These are phyloP conservation scores for Brachypodium distachyon DNA, from an alignment of 202 grass and related monocot genomes.

Conservation along the genomic window DNA sequence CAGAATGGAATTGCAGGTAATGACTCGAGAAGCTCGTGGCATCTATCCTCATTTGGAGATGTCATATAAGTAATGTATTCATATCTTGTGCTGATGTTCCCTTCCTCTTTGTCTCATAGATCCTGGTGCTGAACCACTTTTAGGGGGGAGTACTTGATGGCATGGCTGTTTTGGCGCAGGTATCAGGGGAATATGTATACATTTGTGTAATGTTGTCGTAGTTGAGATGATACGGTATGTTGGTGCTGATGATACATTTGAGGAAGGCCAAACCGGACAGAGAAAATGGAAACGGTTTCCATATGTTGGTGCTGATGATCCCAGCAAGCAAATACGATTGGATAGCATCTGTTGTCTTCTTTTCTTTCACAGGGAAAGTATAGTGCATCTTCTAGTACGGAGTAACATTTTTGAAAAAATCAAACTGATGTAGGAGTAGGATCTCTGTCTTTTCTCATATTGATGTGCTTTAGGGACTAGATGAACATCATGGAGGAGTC, in stretches of 20 bases:
- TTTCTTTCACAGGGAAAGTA: not conserved
- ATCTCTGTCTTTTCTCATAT: not conserved
- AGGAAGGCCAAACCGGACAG: not conserved
- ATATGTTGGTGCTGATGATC: not conserved
- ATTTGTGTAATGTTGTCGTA: not conserved
- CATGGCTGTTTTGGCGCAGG: not conserved
- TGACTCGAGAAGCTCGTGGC: not conserved
- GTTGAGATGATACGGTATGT: not conserved
- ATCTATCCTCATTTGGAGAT: not conserved
- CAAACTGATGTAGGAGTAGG: conserved; percentile 9
- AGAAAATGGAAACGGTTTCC: not conserved
- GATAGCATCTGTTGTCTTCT: not conserved
- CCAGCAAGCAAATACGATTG: not conserved
- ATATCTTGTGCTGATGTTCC: not conserved
- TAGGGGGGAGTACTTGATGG: conserved; percentile 25
- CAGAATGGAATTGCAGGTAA: conserved; percentile 41
- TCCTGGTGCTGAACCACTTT: conserved; percentile 30
- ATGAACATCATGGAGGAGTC: conserved; percentile 3
- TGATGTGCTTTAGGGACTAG: not conserved
- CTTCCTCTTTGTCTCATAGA: conserved; percentile 3
- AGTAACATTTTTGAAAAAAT: not conserved
- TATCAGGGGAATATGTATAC: not conserved
- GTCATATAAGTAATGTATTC: not conserved
- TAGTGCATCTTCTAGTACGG: not conserved
- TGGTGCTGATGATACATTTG: too few species aligned